A percentile compares a stretch with the other conserved stretches of the same genome.
phyloP scores from a whole-genome alignment of 2,329 filamentous ascomycete species.

The Tolypocladium endophyticum region DNA sequence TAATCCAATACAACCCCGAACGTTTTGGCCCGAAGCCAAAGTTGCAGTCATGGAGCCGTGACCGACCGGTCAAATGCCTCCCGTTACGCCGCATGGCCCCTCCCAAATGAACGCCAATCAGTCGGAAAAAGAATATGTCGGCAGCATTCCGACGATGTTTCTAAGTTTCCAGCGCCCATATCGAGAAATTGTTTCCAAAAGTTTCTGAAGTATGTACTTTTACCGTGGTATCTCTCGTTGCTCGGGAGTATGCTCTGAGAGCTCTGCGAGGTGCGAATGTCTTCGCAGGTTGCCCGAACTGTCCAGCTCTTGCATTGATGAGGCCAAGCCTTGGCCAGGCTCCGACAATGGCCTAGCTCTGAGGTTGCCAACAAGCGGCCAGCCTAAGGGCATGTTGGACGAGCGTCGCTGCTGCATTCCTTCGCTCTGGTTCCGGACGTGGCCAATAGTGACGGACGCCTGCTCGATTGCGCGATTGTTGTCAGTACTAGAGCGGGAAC shows the following conservation, averaged over 20 bases:
- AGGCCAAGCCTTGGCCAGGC: not conserved
- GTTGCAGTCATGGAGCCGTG: not conserved
- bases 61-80: not conserved
- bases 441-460: slow-evolving; percentile 8
- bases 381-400: slow-evolving; percentile 26
- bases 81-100: not conserved
- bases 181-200: not conserved
- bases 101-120: not conserved
- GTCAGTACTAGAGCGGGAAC: slow-evolving; percentile 10
- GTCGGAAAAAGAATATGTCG: not conserved
- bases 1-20: not conserved
- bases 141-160: not conserved
- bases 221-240: not conserved
- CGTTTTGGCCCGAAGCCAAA: not conserved
- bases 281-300: not conserved
- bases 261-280: not conserved
- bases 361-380: slow-evolving; percentile 21
- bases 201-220: not conserved
- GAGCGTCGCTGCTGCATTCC: slow-evolving; percentile 12
- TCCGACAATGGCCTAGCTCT: slow-evolving; percentile 10
- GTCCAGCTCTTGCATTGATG: not conserved
- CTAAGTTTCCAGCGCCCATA: not conserved
- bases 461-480: slow-evolving; percentile 8
- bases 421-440: slow-evolving; percentile 9
- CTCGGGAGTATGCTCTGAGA: not conserved